Percentiles rank a stretch among this genome's conserved stretches.
Conservation (phyloP, 192 early-diverging fungal genomes). For the Coemansia aciculifera region DNA sequence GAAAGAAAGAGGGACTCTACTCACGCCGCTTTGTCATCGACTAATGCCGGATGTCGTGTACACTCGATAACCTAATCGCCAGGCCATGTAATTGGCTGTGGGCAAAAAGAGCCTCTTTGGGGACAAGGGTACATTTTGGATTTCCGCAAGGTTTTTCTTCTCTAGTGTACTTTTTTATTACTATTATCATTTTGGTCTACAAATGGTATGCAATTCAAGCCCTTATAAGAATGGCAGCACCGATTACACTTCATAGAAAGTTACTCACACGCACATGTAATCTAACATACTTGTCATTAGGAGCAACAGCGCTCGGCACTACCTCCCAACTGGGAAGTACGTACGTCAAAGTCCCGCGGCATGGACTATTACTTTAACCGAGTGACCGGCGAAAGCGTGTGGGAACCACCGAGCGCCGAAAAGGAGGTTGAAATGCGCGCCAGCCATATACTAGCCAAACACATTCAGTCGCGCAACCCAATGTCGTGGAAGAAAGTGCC, state of each 20-base stretch:
- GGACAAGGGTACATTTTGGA: background rate
- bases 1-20: background rate
- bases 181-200: no score
- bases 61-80: constrained; percentile 7
- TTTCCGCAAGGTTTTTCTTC: background rate
- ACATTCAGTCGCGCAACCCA: constrained; percentile 78
- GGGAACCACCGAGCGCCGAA: constrained; percentile 65
- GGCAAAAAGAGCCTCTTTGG: background rate
- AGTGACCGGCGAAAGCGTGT: constrained; percentile 69
- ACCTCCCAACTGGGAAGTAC: constrained; percentile 69
- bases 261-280: background rate
- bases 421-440: constrained; percentile 63
- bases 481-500: constrained; percentile 86
- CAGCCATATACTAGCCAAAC: constrained; percentile 91
- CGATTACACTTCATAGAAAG: background rate
- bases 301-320: constrained; percentile 37
- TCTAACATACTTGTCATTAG: background rate
- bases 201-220: constrained; percentile 1
- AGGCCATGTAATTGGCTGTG: background rate
- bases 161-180: background rate
- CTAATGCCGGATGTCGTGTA: background rate
- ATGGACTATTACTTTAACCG: constrained; percentile 80
- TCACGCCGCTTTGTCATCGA: background rate
- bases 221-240: background rate
- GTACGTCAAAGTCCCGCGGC: constrained; percentile 64